Conservation (phyloP, 2,329 filamentous ascomycete species). For the Byssothecium circinans region DNA sequence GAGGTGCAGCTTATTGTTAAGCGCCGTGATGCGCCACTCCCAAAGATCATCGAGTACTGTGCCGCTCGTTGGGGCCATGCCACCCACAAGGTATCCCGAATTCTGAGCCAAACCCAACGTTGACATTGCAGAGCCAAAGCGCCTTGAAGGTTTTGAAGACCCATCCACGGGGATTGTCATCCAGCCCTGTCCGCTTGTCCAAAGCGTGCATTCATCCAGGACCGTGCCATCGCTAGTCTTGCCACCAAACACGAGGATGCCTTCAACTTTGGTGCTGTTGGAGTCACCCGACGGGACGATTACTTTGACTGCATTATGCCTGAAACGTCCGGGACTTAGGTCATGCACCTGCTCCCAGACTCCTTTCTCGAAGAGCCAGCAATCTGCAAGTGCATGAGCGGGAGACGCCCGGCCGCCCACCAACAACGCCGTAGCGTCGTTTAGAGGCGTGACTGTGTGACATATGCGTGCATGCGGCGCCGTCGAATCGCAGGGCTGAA, state of each 20-base stretch:
- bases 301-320: constrained; percentile 66
- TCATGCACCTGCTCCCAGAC: constrained; percentile 66
- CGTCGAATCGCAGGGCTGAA: constrained; percentile 36
- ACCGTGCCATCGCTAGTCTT: constrained; percentile 47
- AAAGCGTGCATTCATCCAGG: constrained; percentile 48
- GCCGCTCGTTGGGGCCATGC: constrained; percentile 67
- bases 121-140: constrained; percentile 62
- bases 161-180: constrained; percentile 44
- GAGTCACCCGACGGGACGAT: constrained; percentile 38
- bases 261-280: constrained; percentile 46
- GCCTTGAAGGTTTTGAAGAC: constrained; percentile 46
- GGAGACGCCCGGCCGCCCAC: constrained; percentile 81
- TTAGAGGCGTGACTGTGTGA: constrained; percentile 72
- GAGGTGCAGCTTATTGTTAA: constrained; percentile 21
- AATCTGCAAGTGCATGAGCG: constrained; percentile 67
- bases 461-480: constrained; percentile 60
- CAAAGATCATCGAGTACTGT: constrained; percentile 64
- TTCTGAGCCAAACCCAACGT: constrained; percentile 38
- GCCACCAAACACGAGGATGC: constrained; percentile 51
- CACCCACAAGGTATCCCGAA: constrained; percentile 71
- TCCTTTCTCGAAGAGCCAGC: constrained; percentile 69
- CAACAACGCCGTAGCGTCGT: constrained; percentile 62
- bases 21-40: constrained; percentile 59
- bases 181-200: constrained; percentile 57
- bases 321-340: constrained; percentile 71